Evolutionary conservation across 345 rosid genomes (phyloP).

Genomic region (Gossypium sturtianum): DNA sequence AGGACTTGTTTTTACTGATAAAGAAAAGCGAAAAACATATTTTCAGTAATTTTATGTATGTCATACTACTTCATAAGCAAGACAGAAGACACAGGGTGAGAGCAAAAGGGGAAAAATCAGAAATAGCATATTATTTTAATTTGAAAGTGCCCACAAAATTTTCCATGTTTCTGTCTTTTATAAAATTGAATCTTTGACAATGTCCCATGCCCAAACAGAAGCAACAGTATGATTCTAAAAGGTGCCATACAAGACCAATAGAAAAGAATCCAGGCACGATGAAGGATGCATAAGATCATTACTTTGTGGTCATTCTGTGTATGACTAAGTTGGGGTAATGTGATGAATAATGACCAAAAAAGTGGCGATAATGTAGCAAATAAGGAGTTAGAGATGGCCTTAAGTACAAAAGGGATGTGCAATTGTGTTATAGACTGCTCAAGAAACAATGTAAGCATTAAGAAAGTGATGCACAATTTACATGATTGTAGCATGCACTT

Average conservation of each 20-base stretch:
- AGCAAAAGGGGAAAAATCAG: neutral
- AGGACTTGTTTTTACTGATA: slow-evolving; percentile 64
- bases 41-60: neutral
- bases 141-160: neutral
- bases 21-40: slow-evolving; percentile 3
- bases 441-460: neutral
- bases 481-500: neutral
- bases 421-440: neutral
- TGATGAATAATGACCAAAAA: neutral
- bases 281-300: neutral
- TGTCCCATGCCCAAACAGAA: neutral
- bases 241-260: neutral
- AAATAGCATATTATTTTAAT: neutral
- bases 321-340: neutral
- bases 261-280: neutral
- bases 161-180: neutral
- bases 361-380: neutral
- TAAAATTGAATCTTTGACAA: neutral
- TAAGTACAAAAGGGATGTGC: neutral
- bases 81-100: neutral
- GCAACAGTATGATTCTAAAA: neutral
- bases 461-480: neutral
- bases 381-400: neutral
- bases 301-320: neutral
- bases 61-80: neutral